Conservation (phyloP, 257 asterid species). For the Przewalskia tangutica region DNA sequence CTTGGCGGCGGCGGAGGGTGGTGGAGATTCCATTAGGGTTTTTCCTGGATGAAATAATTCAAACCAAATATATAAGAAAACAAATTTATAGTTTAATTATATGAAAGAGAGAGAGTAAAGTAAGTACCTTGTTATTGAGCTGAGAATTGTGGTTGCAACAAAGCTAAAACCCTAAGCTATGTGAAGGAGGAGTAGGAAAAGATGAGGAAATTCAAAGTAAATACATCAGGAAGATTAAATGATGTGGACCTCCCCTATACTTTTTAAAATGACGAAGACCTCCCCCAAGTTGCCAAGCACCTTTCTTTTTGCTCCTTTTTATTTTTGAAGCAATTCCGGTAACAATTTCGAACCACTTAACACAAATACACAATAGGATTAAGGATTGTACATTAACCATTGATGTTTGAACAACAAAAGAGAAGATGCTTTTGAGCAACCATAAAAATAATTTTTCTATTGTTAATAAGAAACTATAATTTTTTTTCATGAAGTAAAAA, state of each 20-base stretch:
- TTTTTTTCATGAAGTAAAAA: too few relatives aligned
- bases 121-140: neutral
- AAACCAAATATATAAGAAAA: neutral
- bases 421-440: too few relatives aligned
- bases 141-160: neutral
- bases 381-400: neutral
- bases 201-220: neutral
- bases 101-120: neutral
- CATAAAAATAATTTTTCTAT: too few relatives aligned
- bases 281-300: neutral
- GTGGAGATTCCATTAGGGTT: neutral
- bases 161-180: neutral
- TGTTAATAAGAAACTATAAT: too few relatives aligned
- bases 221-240: neutral
- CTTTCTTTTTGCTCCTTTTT: neutral
- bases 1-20: conserved; percentile 4
- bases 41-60: neutral
- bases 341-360: neutral
- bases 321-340: neutral
- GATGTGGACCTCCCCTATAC: neutral
- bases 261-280: neutral
- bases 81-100: neutral
- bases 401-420: too few relatives aligned
- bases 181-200: neutral
- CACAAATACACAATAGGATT: neutral